phyloP scores from a whole-genome alignment of 306 rosid genomes.

The Sindora glabra region DNA sequence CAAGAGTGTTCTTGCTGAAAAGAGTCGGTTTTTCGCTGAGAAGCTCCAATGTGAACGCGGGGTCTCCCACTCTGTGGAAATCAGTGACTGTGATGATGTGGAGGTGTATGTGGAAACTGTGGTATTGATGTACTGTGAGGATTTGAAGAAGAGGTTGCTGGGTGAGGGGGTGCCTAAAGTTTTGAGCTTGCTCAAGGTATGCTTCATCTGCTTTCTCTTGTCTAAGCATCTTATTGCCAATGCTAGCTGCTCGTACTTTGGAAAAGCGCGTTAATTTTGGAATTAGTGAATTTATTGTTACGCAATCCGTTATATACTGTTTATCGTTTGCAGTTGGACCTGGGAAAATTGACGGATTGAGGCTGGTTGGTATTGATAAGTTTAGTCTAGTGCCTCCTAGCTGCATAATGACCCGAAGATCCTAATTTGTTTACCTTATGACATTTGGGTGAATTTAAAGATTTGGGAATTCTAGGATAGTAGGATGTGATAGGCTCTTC shows the following conservation, averaged over 20 bases:
- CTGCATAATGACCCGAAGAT: not conserved
- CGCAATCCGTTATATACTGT: not conserved
- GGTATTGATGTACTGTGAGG: conserved; percentile 69
- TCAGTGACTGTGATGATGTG: conserved; percentile 84
- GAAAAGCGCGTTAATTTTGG: not conserved
- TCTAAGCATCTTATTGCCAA: not conserved
- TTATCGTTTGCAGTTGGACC: not conserved
- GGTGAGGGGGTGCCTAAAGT: conserved; percentile 64
- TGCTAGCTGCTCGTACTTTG: not conserved
- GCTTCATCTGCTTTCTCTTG: not conserved
- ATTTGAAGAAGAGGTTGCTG: conserved; percentile 53
- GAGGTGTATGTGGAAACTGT: conserved; percentile 73
- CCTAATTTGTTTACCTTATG: not conserved
- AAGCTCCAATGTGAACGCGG: conserved; percentile 43
- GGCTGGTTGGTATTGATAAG: not conserved
- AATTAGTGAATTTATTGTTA: not conserved
- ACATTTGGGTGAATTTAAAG: not conserved
- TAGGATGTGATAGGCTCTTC: too few species aligned
- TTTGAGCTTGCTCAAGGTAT: conserved; percentile 78
- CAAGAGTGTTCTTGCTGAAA: conserved; percentile 52
- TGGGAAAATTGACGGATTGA: not conserved
- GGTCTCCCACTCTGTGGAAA: conserved; percentile 62
- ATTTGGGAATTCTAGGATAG: too few species aligned
- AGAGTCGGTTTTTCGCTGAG: conserved; percentile 76
- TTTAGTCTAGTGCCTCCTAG: not conserved